A percentile compares a stretch with the other conserved stretches of the same genome.
Evolutionary conservation across 2,329 filamentous ascomycete genomes (phyloP).

Genomic region (Coleophoma eucalyptorum): DNA sequence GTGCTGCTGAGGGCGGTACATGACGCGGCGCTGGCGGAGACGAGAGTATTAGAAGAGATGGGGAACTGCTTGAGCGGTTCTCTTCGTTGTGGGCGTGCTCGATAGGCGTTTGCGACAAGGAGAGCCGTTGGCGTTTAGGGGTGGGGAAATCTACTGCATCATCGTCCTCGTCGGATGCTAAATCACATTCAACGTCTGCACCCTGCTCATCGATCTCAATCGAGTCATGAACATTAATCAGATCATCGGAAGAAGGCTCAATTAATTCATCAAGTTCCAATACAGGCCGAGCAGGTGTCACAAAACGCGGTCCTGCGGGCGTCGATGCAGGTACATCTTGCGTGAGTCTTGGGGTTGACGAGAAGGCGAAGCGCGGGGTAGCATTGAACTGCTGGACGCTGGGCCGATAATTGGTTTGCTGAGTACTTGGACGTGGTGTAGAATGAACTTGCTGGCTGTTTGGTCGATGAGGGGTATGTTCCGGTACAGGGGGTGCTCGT

Average conservation of each 20-base stretch:
- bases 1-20: constrained; percentile 16
- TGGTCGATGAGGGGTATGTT: constrained; percentile 9
- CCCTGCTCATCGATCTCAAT: constrained; percentile 18
- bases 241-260: constrained; percentile 14
- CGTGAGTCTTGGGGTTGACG: constrained; percentile 22
- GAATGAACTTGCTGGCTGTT: constrained; percentile 17
- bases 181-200: constrained; percentile 10
- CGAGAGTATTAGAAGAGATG: constrained; percentile 18
- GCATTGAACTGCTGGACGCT: constrained; percentile 27
- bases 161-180: constrained; percentile 14
- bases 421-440: constrained; percentile 22
- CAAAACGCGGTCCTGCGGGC: constrained; percentile 20
- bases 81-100: constrained; percentile 2
- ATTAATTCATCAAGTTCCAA: constrained; percentile 16
- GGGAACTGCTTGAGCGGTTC: constrained; percentile 10
- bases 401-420: constrained; percentile 25
- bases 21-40: constrained; percentile 14
- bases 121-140: constrained; percentile 24
- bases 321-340: constrained; percentile 17
- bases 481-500: constrained; percentile 16
- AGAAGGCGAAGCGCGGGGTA: constrained; percentile 27
- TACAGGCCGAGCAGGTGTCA: constrained; percentile 18
- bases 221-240: constrained; percentile 19
- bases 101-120: constrained; percentile 12
- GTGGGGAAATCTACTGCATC: constrained; percentile 14